phyloP scores from a whole-genome alignment of 73 alveolate genomes.

The Tetrahymena borealis region DNA sequence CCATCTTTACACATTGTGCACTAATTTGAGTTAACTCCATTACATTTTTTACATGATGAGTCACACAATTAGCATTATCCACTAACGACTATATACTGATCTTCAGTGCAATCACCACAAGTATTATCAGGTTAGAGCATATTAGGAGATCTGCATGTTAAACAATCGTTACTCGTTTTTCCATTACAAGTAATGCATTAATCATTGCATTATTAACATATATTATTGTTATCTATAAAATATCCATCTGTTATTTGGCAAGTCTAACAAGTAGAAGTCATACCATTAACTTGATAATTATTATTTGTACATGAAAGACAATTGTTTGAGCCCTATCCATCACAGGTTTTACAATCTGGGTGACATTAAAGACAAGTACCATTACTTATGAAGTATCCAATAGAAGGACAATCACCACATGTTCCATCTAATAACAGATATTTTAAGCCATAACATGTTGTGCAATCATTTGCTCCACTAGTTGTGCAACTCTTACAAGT shows the following conservation, averaged over 20 bases:
- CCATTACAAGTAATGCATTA: not conserved
- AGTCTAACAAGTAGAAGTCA: not conserved
- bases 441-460: not conserved
- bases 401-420: too few species aligned
- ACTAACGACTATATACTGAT: not conserved
- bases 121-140: not conserved
- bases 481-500: not conserved
- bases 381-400: too few species aligned
- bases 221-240: too few species aligned
- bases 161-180: not conserved
- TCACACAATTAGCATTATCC: not conserved
- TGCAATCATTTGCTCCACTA: not conserved
- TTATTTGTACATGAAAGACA: too few species aligned
- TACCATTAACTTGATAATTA: too few species aligned
- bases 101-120: not conserved
- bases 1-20: too few species aligned
- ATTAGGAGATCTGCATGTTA: not conserved
- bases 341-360: too few species aligned
- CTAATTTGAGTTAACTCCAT: too few species aligned
- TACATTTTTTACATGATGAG: too few species aligned
- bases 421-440: too few species aligned
- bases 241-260: not conserved
- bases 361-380: too few species aligned
- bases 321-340: too few species aligned
- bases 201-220: not conserved